Conservation (phyloP, 495 filamentous ascomycete species). For the Talaromyces stipitatus region DNA sequence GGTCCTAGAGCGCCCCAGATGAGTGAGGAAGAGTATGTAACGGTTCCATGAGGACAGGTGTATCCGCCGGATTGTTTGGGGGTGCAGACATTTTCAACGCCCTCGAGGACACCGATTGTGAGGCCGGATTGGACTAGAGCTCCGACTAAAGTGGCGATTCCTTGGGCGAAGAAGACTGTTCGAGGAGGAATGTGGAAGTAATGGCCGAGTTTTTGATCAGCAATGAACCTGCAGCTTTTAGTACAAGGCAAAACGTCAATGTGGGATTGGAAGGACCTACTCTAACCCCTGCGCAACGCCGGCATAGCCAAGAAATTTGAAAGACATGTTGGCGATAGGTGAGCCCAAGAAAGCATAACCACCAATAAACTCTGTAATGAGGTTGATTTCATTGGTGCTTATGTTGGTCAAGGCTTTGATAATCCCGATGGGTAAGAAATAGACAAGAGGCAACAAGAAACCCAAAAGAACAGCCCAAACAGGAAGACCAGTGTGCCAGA, state of each 20-base stretch:
- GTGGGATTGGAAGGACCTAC: conserved; percentile 32
- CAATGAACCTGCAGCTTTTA: conserved; percentile 53
- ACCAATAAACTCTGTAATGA: conserved; percentile 64
- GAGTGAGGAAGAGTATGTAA: conserved; percentile 62
- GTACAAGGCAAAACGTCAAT: conserved; percentile 43
- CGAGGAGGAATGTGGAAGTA: conserved; percentile 71
- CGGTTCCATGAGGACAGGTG: conserved; percentile 58
- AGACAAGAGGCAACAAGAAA: conserved; percentile 35
- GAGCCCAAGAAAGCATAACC: conserved; percentile 63
- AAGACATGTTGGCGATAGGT: conserved; percentile 63
- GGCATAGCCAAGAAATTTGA: conserved; percentile 71
- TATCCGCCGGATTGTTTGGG: conserved; percentile 54
- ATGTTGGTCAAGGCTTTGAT: conserved; percentile 62
- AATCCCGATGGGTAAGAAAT: conserved; percentile 40
- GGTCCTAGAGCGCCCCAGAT: conserved; percentile 68
- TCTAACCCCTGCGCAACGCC: conserved; percentile 48
- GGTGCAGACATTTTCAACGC: conserved; percentile 55
- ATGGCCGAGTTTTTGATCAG: conserved; percentile 69
- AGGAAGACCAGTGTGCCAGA: conserved; percentile 56
- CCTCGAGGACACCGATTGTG: conserved; percentile 56
- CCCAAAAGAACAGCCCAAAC: conserved; percentile 64
- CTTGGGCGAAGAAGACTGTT: conserved; percentile 61
- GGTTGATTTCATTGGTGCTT: conserved; percentile 56
- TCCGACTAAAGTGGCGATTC: conserved; percentile 56
- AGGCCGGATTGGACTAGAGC: conserved; percentile 60